Conservation (phyloP, 139 green algal species). For the Deuterostichococcus epilithicus region DNA sequence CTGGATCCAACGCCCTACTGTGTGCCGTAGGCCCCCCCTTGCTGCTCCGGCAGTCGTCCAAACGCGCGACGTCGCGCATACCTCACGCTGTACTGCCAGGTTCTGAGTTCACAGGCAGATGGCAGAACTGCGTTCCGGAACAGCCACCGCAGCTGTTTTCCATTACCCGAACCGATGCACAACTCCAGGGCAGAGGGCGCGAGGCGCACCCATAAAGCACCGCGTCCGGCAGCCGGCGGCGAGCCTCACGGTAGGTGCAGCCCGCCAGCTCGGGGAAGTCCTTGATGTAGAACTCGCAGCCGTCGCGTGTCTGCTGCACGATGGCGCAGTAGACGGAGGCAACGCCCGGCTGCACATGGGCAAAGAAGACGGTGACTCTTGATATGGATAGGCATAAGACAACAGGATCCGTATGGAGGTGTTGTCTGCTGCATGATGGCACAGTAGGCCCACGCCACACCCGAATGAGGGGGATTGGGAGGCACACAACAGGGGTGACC, state of each 20-base stretch:
- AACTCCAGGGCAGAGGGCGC: too few relatives aligned
- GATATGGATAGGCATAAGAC: background rate
- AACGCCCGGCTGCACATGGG: constrained; percentile 22
- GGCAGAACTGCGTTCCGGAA: too few relatives aligned
- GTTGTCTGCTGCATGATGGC: background rate
- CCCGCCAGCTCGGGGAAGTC: constrained; percentile 22
- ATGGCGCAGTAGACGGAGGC: constrained; percentile 33
- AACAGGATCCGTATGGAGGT: background rate
- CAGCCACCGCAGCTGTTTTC: too few relatives aligned
- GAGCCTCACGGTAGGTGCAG: constrained; percentile 16
- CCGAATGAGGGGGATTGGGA: too few relatives aligned
- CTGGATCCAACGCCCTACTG: too few relatives aligned
- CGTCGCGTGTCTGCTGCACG: constrained; percentile 33
- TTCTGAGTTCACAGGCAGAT: too few relatives aligned
- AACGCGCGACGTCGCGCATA: too few relatives aligned
- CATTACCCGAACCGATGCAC: too few relatives aligned
- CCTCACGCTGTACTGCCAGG: too few relatives aligned
- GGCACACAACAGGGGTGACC: too few relatives aligned
- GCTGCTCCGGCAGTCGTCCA: too few relatives aligned
- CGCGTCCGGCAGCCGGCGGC: background rate
- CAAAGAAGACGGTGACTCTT: background rate
- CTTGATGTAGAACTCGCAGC: constrained; percentile 27
- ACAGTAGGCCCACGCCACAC: background rate
- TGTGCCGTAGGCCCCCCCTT: too few relatives aligned
- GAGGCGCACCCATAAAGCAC: background rate